Conservation (phyloP, 108 stramenopile genomes). For the Cyclotella sp. region DNA sequence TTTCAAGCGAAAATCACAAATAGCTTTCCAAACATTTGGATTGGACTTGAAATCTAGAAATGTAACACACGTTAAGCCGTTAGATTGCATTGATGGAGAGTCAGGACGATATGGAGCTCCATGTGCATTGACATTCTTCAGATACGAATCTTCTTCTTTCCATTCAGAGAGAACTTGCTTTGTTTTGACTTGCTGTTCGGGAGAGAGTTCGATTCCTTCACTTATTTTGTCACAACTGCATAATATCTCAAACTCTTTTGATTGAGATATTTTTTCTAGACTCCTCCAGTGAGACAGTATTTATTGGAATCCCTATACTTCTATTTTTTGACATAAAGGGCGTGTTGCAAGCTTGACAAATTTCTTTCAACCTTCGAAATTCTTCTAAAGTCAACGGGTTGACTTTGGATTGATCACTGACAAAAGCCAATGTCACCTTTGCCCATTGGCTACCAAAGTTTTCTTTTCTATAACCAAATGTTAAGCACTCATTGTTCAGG, state of each 20-base stretch:
- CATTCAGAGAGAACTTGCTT: slow-evolving; percentile 16
- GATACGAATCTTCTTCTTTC: slow-evolving; percentile 16
- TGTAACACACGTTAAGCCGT: slow-evolving; percentile 16
- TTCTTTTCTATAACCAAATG: slow-evolving; percentile 2
- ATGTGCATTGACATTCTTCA: slow-evolving; percentile 10
- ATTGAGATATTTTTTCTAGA: slow-evolving; percentile 1
- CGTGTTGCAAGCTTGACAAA: background rate
- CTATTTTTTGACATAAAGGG: background rate
- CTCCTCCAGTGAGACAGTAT: slow-evolving; percentile 14
- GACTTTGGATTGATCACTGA: background rate
- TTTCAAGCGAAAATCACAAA: background rate
- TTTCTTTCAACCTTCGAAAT: slow-evolving; percentile 2
- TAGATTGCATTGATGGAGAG: background rate
- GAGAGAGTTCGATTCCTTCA: background rate
- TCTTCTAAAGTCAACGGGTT: slow-evolving; percentile 17
- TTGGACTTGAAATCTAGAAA: slow-evolving; percentile 16
- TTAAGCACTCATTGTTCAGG: slow-evolving; percentile 4
- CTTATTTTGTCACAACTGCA: background rate
- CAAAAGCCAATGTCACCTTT: slow-evolving; percentile 16
- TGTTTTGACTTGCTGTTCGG: slow-evolving; percentile 3
- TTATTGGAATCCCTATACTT: background rate
- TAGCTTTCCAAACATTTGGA: slow-evolving; percentile 9
- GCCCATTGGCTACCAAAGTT: slow-evolving; percentile 24
- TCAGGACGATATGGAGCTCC: slow-evolving; percentile 16
- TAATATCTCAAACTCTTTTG: background rate